Base-by-base conservation (phyloP, 106 monocot genomes). In the Acanthochlamys bracteata region DNA sequence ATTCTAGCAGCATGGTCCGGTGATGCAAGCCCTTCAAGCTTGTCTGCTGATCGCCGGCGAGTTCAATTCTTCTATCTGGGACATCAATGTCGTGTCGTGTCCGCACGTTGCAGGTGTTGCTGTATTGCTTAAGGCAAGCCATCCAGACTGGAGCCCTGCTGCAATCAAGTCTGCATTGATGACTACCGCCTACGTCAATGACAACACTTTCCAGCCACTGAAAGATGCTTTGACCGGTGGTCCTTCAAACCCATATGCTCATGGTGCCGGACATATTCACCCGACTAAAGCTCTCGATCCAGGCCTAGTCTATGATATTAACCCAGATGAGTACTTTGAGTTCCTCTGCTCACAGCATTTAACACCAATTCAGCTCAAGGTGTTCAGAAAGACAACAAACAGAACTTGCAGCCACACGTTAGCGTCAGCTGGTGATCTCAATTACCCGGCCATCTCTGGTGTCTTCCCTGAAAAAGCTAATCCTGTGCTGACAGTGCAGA, bases 11-110 rank as follows among this genome's bases (percentile, higher is more conserved):
- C 94, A 13, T 94, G 89, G 89, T 89, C 65, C 61, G 93, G 89
- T 20, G 65, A 55, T 7, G 66, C 79, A 14, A 77, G 93, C 58
- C 93, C 93, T 20, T 82, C 93, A 0, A 78, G 86, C 76, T 66
- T 89, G 39, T n/a, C 71, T 11, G 60, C 66, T 4, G 93, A 94
- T 27, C 61, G n/a, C 24, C 70, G 86, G 15, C 73, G 89, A 14
- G 84, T 94, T 27, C 60, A 57, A 27, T 95, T 86, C 75, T 95
- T 56, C 60, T 90, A 15, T 95, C 90, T 0, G 94, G 94, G 15
- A 95, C 94, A 0, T 95, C 94, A 60, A 95, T 95, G 94, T 86
- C 94, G 4, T 90, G 90, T 75, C 94, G 4, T 90, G 90, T 75
- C 94, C 94, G 7, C 94, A 95, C 39, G 84, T 95, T 17, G 86